Percentiles rank a stretch among this genome's conserved stretches.
Evolutionary conservation across 768 basidiomycete species (phyloP).

Genomic region (Mycena filopes): DNA sequence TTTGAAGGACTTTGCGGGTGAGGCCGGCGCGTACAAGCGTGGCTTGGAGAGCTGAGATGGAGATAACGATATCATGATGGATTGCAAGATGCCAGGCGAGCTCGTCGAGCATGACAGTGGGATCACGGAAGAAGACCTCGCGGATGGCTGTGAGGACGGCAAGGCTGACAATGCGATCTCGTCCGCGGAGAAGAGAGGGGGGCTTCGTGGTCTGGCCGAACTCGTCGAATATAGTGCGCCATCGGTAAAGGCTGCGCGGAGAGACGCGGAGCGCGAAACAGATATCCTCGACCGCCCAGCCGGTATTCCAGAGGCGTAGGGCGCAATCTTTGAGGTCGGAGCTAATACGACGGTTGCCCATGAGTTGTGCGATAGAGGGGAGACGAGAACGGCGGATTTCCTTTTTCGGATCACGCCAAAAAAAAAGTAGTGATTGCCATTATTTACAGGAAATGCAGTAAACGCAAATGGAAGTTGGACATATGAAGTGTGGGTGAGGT

Average conservation of each 20-base stretch:
- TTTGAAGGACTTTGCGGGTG: too few species aligned
- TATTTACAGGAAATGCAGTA: too few species aligned
- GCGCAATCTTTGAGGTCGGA: too few species aligned
- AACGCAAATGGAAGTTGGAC: too few species aligned
- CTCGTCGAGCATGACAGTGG: constrained; percentile 27
- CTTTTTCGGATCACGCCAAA: too few species aligned
- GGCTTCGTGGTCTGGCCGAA: constrained; percentile 25
- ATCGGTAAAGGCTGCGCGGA: constrained; percentile 33
- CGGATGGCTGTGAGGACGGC: constrained; percentile 24
- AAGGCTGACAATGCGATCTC: constrained; percentile 20
- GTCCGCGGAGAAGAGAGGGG: constrained; percentile 34
- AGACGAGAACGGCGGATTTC: too few species aligned
- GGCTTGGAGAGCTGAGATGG: constrained; percentile 20
- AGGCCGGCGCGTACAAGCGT: constrained; percentile 9
- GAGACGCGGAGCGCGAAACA: constrained; percentile 31
- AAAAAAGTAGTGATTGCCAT: too few species aligned
- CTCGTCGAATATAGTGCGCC: constrained; percentile 33
- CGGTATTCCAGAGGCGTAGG: constrained; percentile 30
- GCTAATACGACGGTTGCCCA: neutral
- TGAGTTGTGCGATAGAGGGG: too few species aligned
- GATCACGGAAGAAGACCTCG: constrained; percentile 19
- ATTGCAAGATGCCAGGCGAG: constrained; percentile 27
- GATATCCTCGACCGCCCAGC: constrained; percentile 36
- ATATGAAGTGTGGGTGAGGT: too few species aligned
- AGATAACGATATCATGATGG: constrained; percentile 31